A percentile compares a stretch with the other conserved stretches of the same genome.
Conservation (phyloP, 2,329 filamentous ascomycete species). For the Xylaria sp. region DNA sequence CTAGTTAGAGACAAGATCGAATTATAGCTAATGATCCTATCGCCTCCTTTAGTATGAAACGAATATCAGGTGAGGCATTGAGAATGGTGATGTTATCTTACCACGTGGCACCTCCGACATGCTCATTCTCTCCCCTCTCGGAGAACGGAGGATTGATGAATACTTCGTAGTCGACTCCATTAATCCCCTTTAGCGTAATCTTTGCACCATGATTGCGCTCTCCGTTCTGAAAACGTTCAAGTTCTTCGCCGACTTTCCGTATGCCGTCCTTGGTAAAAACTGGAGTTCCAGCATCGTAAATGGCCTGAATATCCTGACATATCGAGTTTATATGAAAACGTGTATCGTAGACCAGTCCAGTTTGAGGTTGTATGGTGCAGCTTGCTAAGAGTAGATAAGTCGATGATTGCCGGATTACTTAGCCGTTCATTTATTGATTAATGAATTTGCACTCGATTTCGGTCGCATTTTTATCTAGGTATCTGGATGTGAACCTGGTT, state of each 20-base stretch:
- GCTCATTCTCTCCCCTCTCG: conserved; percentile 32
- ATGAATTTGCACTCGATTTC: no score
- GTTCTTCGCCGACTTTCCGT: conserved; percentile 34
- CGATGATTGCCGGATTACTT: no score
- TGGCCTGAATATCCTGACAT: conserved; percentile 32
- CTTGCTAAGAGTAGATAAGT: conserved; percentile 11
- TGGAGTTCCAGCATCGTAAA: conserved; percentile 38
- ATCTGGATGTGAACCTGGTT: no score
- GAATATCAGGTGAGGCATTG: neutral
- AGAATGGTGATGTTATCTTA: conserved; percentile 33
- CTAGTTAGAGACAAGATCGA: conserved; percentile 35
- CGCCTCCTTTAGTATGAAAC: conserved; percentile 24
- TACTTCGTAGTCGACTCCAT: conserved; percentile 37
- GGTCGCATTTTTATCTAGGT: no score
- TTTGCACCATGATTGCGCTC: conserved; percentile 28
- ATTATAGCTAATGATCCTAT: conserved; percentile 35
- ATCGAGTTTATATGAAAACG: conserved; percentile 24
- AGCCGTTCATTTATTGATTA: no score
- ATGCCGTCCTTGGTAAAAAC: conserved; percentile 37
- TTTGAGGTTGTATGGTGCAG: conserved; percentile 23
- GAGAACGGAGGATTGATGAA: conserved; percentile 23
- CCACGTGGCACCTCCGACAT: conserved; percentile 34
- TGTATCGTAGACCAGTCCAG: conserved; percentile 7
- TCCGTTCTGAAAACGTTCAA: conserved; percentile 31
- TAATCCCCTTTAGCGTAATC: conserved; percentile 31